These are phyloP conservation scores for Imleria badia DNA, from an alignment of 768 basidiomycete species.

Conservation along the genomic window DNA sequence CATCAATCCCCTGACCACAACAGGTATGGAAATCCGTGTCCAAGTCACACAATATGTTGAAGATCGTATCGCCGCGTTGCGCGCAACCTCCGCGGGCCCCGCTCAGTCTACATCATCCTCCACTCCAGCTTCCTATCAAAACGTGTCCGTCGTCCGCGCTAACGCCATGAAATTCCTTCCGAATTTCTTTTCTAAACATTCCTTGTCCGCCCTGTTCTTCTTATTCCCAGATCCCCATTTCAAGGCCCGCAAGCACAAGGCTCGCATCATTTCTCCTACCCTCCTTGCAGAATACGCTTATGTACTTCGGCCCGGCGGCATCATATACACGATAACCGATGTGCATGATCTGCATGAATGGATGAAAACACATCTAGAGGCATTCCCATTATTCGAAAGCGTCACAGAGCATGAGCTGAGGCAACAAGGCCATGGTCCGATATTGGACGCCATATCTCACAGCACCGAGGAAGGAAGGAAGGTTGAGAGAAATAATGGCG, in stretches of 20 bases:
- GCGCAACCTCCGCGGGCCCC: conserved; percentile 50
- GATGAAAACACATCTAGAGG: conserved; percentile 89
- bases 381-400: conserved; percentile 83
- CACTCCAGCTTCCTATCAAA: conserved; percentile 61
- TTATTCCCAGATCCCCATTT: conserved; percentile 99
- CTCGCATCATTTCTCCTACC: conserved; percentile 97
- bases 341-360: conserved; percentile 92
- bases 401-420: conserved; percentile 75
- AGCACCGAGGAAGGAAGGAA: conserved; percentile 98
- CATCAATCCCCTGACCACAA: not conserved
- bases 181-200: conserved; percentile 91
- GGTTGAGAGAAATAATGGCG: conserved; percentile 86
- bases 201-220: conserved; percentile 93
- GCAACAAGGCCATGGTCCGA: conserved; percentile 69
- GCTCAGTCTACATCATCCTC: conserved; percentile 21
- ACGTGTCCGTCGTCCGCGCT: conserved; percentile 90
- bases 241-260: conserved; percentile 97
- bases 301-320: conserved; percentile 87
- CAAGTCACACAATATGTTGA: conserved; percentile 96
- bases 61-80: conserved; percentile 90
- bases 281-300: conserved; percentile 97
- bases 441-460: conserved; percentile 79
- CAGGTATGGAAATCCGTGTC: conserved; percentile 96
- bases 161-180: conserved; percentile 99
- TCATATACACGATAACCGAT: conserved; percentile 97